These are phyloP conservation scores for Carnegiea gigantea DNA, from an alignment of 179 eudicot genomes.

Conservation along the genomic window DNA sequence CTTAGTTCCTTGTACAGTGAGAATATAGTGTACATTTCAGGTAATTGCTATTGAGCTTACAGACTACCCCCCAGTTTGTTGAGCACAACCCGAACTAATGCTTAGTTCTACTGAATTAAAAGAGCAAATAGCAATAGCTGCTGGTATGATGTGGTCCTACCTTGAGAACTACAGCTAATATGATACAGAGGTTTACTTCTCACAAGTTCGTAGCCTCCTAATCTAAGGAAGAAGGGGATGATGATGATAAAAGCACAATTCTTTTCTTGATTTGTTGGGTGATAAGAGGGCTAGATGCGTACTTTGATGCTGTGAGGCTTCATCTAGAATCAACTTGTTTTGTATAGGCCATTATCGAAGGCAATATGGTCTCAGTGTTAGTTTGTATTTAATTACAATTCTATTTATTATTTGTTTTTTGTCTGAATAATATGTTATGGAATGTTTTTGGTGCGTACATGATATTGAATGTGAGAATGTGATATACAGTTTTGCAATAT, in stretches of 20 bases:
- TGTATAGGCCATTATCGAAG: slow-evolving; percentile 18
- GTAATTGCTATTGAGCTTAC: slow-evolving; percentile 33
- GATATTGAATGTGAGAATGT: not conserved
- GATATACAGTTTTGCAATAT: slow-evolving; percentile 11
- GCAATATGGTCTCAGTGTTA: slow-evolving; percentile 11
- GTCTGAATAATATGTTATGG: slow-evolving; percentile 6
- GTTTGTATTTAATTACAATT: slow-evolving; percentile 16
- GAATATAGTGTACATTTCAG: slow-evolving; percentile 54
- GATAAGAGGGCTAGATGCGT: slow-evolving; percentile 7
- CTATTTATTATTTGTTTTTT: slow-evolving; percentile 9
- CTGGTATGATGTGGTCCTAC: slow-evolving; percentile 10
- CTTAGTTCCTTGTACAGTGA: slow-evolving; percentile 37
- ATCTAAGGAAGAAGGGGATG: slow-evolving; percentile 5
- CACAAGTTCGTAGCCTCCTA: slow-evolving; percentile 6
- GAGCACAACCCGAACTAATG: slow-evolving; percentile 7
- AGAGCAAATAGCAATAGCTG: slow-evolving; percentile 25
- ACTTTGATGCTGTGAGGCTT: slow-evolving; percentile 15
- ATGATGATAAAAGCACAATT: slow-evolving; percentile 19
- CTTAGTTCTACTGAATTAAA: not conserved
- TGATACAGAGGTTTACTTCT: not conserved
- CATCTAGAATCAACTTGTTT: slow-evolving; percentile 3
- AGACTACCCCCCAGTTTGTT: slow-evolving; percentile 3
- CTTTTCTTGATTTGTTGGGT: slow-evolving; percentile 17
- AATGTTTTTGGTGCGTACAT: not conserved
- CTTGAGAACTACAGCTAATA: slow-evolving; percentile 5